Percentiles rank a stretch among this genome's conserved stretches.
Evolutionary conservation across 768 basidiomycete genomes (phyloP).

Genomic region (Mycena pura): DNA sequence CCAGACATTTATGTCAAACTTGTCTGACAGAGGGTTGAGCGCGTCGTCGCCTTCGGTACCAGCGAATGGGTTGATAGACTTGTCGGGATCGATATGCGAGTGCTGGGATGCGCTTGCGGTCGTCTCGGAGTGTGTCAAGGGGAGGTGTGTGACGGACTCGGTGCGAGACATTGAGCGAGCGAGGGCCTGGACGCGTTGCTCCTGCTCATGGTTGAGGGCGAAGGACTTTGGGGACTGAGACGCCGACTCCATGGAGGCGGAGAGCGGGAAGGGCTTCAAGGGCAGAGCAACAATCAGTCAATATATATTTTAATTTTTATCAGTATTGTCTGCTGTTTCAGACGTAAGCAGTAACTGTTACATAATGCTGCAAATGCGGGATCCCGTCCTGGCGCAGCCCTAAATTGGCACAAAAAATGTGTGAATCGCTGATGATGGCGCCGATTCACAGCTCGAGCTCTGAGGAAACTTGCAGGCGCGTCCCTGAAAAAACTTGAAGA

Average conservation of each 20-base stretch:
- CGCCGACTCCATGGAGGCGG: slow-evolving; percentile 7
- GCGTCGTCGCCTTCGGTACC: slow-evolving; percentile 32
- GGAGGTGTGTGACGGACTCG: not conserved
- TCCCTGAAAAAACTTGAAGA: no score
- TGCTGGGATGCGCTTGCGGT: not conserved
- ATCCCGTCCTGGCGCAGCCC: no score
- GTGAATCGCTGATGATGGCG: no score
- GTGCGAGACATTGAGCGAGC: slow-evolving; percentile 14
- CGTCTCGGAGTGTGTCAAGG: slow-evolving; percentile 3
- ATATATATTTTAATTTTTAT: no score
- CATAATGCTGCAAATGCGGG: no score
- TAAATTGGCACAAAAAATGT: no score
- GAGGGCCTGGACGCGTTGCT: slow-evolving; percentile 6
- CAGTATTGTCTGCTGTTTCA: no score
- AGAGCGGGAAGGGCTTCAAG: not conserved
- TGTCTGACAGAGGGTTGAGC: slow-evolving; percentile 42
- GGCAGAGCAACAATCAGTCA: no score
- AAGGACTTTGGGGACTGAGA: slow-evolving; percentile 10
- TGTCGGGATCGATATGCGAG: no score
- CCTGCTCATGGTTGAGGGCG: slow-evolving; percentile 12
- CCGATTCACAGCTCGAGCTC: no score
- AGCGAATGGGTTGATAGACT: slow-evolving; percentile 32
- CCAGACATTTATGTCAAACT: slow-evolving; percentile 44
- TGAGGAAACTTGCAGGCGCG: no score
- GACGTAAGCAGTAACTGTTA: no score